Conservation (phyloP, 2,329 filamentous ascomycete genomes). For the Chaetomiaceae sp. region DNA sequence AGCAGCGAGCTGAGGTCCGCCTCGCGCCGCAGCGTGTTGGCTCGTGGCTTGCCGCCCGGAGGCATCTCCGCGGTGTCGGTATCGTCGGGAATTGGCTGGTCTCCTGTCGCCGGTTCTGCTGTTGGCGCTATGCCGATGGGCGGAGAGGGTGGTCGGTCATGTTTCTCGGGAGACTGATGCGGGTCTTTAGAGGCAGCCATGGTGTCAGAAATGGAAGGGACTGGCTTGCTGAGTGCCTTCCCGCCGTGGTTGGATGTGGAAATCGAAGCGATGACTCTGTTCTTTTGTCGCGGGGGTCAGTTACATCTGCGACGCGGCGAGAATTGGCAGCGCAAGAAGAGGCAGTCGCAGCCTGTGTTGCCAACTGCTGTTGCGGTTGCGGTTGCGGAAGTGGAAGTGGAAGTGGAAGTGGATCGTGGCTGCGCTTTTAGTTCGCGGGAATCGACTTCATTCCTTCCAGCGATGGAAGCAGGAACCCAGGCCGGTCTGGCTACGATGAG, state of each 20-base stretch:
- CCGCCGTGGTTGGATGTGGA: conserved; percentile 2
- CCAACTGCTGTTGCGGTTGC: no score
- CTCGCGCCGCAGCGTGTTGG: conserved; percentile 37
- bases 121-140: not conserved
- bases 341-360: conserved; percentile 1
- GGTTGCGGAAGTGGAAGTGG: not conserved
- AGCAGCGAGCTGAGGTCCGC: conserved; percentile 49
- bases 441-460: conserved; percentile 3
- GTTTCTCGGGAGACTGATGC: not conserved
- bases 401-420: not conserved
- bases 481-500: not conserved
- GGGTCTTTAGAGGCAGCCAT: conserved; percentile 9
- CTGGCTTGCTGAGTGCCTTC: conserved; percentile 1
- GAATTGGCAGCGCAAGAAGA: not conserved
- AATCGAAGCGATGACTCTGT: not conserved
- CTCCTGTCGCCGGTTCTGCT: not conserved
- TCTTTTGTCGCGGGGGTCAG: no score
- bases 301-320: no score
- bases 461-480: not conserved
- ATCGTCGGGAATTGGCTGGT: conserved; percentile 6
- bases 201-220: conserved; percentile 4
- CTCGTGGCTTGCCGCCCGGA: conserved; percentile 33
- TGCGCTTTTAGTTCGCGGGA: conserved; percentile 3
- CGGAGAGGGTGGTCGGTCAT: conserved; percentile 1
- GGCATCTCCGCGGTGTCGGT: conserved; percentile 33